Evolutionary conservation across 805 yeast species (phyloP).

Genomic region (Zygotorulaspora florentina): DNA sequence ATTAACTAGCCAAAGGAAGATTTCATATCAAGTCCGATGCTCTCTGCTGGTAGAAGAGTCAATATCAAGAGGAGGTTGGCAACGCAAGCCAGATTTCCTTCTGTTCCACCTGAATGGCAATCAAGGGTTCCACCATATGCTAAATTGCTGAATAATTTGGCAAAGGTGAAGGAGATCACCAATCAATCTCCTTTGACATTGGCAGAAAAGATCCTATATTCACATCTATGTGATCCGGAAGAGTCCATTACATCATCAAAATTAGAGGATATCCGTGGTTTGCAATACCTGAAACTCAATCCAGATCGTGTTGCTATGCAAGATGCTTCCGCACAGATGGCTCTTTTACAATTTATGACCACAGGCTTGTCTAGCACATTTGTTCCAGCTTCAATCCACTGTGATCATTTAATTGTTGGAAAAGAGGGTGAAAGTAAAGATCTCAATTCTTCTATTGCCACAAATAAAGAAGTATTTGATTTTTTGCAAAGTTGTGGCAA

Average conservation of each 20-base stretch:
- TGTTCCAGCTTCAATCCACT: conserved; percentile 94
- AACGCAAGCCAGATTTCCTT: conserved; percentile 20
- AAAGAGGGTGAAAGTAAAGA: conserved; percentile 87
- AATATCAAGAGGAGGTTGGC: conserved; percentile 24
- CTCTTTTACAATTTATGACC: conserved; percentile 96
- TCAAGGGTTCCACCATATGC: conserved; percentile 87
- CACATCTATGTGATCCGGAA: conserved; percentile 86
- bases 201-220: conserved; percentile 91
- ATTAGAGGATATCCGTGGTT: conserved; percentile 66
- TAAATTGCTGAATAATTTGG: conserved; percentile 61
- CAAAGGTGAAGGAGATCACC: conserved; percentile 59
- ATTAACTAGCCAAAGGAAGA: no score
- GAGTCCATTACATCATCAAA: conserved; percentile 61
- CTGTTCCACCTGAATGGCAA: conserved; percentile 57
- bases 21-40: conserved; percentile 15
- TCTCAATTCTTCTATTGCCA: conserved; percentile 70
- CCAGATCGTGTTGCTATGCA: conserved; percentile 99
- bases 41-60: conserved; percentile 22
- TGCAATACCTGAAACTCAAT: conserved; percentile 82
- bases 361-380: conserved; percentile 84
- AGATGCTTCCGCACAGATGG: conserved; percentile 99
- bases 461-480: conserved; percentile 93
- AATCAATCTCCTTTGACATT: conserved; percentile 76
- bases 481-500: conserved; percentile 90
- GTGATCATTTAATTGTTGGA: conserved; percentile 97